phyloP scores from a whole-genome alignment of 345 rosid species.

The Gossypium anomalum region DNA sequence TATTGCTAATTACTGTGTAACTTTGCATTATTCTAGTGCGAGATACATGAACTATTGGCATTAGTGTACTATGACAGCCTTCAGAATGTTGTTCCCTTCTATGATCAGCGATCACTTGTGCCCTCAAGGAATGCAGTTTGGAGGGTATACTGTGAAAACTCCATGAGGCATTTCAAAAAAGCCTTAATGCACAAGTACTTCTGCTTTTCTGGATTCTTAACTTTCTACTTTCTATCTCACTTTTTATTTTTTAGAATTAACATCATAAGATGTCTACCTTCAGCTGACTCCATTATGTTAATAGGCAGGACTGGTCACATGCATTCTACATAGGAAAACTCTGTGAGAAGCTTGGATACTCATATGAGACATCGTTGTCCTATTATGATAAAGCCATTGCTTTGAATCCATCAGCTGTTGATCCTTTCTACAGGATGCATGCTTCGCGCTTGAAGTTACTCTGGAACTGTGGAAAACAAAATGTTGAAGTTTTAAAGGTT shows the following conservation, averaged over 20 bases:
- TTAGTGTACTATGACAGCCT: slow-evolving; percentile 96
- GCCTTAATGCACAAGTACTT: slow-evolving; percentile 76
- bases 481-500: slow-evolving; percentile 75
- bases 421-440: slow-evolving; percentile 94
- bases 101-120: slow-evolving; percentile 74
- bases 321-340: slow-evolving; percentile 97
- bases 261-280: background rate
- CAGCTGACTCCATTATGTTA: slow-evolving; percentile 17
- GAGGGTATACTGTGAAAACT: slow-evolving; percentile 71
- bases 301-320: slow-evolving; percentile 96
- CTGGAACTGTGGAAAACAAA: slow-evolving; percentile 56
- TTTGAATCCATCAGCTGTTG: slow-evolving; percentile 81
- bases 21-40: slow-evolving; percentile 55
- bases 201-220: slow-evolving; percentile 12
- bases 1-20: slow-evolving; percentile 22
- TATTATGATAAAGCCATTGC: slow-evolving; percentile 74
- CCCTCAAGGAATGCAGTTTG: slow-evolving; percentile 80
- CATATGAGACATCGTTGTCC: slow-evolving; percentile 58
- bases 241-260: slow-evolving; percentile 4
- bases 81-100: slow-evolving; percentile 93
- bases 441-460: slow-evolving; percentile 91
- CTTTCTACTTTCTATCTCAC: slow-evolving; percentile 15
- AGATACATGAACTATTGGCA: slow-evolving; percentile 91
- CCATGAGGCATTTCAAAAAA: slow-evolving; percentile 82
- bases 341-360: slow-evolving; percentile 77